Conservation (phyloP, 805 yeast species). For the Myxozyma melibiosi region DNA sequence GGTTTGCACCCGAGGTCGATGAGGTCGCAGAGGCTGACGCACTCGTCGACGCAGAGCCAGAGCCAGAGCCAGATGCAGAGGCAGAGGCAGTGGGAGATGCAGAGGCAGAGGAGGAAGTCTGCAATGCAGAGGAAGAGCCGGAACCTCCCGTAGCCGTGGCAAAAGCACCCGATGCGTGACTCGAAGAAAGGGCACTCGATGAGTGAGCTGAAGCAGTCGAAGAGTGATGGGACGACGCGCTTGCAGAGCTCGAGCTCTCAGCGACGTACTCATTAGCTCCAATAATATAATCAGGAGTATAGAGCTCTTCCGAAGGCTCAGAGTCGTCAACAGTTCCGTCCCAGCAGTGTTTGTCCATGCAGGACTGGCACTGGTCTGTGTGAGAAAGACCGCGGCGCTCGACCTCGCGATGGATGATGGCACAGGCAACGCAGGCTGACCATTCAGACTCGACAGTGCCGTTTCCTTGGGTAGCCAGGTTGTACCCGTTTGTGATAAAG, state of each 20-base stretch:
- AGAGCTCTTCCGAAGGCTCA: background rate
- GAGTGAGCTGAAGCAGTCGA: background rate
- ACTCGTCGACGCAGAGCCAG: conserved; percentile 6
- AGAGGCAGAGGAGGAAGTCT: background rate
- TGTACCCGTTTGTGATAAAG: conserved; percentile 75
- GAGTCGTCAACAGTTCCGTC: conserved; percentile 37
- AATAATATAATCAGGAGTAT: background rate
- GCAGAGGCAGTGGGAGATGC: background rate
- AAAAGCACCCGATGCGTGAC: background rate
- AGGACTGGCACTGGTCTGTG: conserved; percentile 69
- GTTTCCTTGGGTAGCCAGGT: conserved; percentile 65
- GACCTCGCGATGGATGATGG: conserved; percentile 74
- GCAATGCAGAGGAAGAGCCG: background rate
- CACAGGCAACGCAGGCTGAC: conserved; percentile 79
- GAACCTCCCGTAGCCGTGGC: background rate
- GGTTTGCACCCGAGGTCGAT: too few relatives aligned
- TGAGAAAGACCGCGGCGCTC: conserved; percentile 62
- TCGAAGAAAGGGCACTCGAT: background rate
- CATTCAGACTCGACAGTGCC: conserved; percentile 68
- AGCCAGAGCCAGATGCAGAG: conserved; percentile 5
- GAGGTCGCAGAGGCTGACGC: background rate
- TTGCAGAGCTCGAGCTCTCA: background rate
- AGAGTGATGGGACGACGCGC: too few relatives aligned
- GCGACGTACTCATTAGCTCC: background rate
- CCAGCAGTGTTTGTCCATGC: conserved; percentile 81